phyloP scores from a whole-genome alignment of 768 basidiomycete species.

The Lactarius sanguifluus region DNA sequence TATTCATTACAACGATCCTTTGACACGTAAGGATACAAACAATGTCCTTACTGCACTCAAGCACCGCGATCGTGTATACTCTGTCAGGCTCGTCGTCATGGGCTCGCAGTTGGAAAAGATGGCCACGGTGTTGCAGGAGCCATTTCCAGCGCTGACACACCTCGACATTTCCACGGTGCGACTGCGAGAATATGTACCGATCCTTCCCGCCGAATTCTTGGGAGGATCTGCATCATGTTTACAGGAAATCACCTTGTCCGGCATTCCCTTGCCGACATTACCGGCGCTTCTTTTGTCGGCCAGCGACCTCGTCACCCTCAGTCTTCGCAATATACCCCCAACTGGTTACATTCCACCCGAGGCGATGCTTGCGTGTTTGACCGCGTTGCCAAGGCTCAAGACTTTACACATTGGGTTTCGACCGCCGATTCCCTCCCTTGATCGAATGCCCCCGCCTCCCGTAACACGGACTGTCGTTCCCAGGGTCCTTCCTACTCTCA shows the following conservation, averaged over 20 bases:
- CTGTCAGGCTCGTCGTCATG: not conserved
- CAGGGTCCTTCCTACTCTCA: not conserved
- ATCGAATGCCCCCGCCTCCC: not conserved
- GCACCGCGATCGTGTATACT: not conserved
- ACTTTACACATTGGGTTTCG: not conserved
- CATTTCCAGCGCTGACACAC: not conserved
- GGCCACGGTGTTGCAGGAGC: not conserved
- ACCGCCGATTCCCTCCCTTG: not conserved
- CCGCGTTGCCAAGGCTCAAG: not conserved
- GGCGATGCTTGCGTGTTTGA: not conserved
- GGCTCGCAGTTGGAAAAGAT: not conserved
- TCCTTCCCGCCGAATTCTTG: not conserved
- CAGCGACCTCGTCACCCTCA: not conserved
- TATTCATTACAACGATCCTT: not conserved
- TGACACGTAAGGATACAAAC: not conserved
- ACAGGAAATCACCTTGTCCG: slow-evolving; percentile 57
- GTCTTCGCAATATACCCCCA: not conserved
- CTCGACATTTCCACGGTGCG: not conserved
- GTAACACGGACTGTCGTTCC: not conserved
- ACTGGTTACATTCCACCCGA: slow-evolving; percentile 5
- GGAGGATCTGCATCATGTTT: slow-evolving; percentile 78
- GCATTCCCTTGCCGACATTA: slow-evolving; percentile 44
- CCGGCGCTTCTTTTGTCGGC: not conserved
- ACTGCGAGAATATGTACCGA: not conserved
- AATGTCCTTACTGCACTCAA: not conserved